A percentile compares a stretch with the other conserved stretches of the same genome.
Conservation (phyloP, 306 rosid species). For the Prunus campanulata region DNA sequence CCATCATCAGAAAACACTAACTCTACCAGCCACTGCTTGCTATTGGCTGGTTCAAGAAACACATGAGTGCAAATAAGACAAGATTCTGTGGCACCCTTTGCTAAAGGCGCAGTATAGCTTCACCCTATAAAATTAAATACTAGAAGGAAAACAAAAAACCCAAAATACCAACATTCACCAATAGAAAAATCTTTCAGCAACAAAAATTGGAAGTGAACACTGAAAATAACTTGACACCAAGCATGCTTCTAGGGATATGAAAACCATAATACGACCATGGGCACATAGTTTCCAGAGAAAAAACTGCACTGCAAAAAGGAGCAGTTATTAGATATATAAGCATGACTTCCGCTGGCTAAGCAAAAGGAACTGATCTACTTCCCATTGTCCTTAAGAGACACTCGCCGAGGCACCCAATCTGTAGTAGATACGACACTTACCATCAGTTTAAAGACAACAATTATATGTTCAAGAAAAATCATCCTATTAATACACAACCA, state of each 20-base stretch:
- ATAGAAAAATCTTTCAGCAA: conserved; percentile 16
- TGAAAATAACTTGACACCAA: conserved; percentile 16
- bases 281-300: conserved; percentile 20
- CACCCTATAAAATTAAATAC: conserved; percentile 24
- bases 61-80: conserved; percentile 25
- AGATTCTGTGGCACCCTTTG: conserved; percentile 23
- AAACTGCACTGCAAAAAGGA: conserved; percentile 20
- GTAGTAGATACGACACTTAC: conserved; percentile 47
- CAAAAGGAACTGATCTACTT: conserved; percentile 44
- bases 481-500: conserved; percentile 24
- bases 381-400: conserved; percentile 47
- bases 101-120: conserved; percentile 18
- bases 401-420: conserved; percentile 48
- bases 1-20: conserved; percentile 38
- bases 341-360: conserved; percentile 30
- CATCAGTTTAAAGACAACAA: conserved; percentile 38
- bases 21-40: conserved; percentile 32
- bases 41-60: conserved; percentile 18
- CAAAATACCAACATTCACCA: conserved; percentile 18
- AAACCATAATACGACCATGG: conserved; percentile 14
- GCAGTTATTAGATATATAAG: conserved; percentile 25
- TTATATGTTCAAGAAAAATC: conserved; percentile 12
- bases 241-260: conserved; percentile 26
- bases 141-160: neutral
- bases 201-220: neutral